Conservation (phyloP, 257 asterid species). For the Solanum arcanum region DNA sequence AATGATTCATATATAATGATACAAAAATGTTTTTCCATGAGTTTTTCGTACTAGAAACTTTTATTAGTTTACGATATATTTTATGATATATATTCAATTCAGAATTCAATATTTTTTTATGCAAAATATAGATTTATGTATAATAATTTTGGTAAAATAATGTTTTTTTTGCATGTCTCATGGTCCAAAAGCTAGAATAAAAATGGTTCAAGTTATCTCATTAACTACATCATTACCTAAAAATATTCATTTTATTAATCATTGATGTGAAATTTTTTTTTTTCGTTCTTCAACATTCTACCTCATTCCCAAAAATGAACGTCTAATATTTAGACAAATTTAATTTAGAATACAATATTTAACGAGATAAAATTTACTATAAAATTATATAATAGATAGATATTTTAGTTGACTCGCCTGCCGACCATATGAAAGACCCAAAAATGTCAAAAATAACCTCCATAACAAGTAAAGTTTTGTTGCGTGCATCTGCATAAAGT, state of each 20-base stretch:
- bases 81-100: too few species aligned
- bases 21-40: neutral
- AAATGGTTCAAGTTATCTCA: neutral
- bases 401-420: too few species aligned
- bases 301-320: rapidly evolving
- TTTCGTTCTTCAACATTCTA: too few species aligned
- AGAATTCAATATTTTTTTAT: too few species aligned
- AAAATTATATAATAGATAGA: too few species aligned
- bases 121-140: too few species aligned
- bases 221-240: neutral
- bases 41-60: neutral
- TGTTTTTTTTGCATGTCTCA: neutral
- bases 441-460: neutral
- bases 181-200: neutral
- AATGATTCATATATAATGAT: neutral
- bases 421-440: neutral
- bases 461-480: neutral
- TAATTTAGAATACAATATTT: too few species aligned
- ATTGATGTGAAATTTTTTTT: too few species aligned
- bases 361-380: rapidly evolving
- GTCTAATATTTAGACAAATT: too few species aligned
- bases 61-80: too few species aligned
- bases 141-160: too few species aligned
- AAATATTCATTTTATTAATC: neutral
- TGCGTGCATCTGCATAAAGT: neutral